Evolutionary conservation across 1,284 basidiomycete species (phyloP), one percentile per base, ranked within the genome.

Genomic region (Cystobasidiaceae sp.): DNA sequence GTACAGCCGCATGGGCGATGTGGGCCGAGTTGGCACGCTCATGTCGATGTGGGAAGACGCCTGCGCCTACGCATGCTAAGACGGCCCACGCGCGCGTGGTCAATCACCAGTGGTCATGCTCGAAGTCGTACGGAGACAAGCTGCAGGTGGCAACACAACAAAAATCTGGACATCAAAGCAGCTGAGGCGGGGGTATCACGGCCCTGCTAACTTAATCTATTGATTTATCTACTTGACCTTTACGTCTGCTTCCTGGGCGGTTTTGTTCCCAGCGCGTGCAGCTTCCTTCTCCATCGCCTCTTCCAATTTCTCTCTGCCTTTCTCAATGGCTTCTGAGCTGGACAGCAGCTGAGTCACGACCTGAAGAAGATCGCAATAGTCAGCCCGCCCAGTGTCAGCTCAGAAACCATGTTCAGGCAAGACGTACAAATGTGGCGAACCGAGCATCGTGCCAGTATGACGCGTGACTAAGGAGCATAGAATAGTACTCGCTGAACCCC

Each of bases 1-100:
- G 75, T 92, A 94, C n/a, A 84, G 79, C 66, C 85, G 84, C 91
- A 93, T 93, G 9, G 78, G 77, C 41, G 51, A 60, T n/a, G 56
- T 66, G 2, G 63, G 57, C 25, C 63, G 44, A 9, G 32, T 23
- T 8, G 63, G 63, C 34, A 50, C n/a, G 43, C 28, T 44, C 49
- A 56, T 56, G 39, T 37, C 30, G 27, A 41, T 19, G 37, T 28
- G 41, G 3, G 39, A 11, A 34, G 33, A 32, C 54, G 54, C 19
- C 39, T 28, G 25, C 54, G 32, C 23, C 37, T 46, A 13, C 17
- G n/a, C n/a, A 23, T 52, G 50, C 50, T 19, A n/a, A 33, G 13
- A 9, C 37, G 27, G n/a, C n/a, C n/a, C n/a, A n/a, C n/a, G n/a
- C n/a, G n/a, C n/a, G n/a, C n/a, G n/a, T n/a, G n/a, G n/a, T n/a